Percentiles rank a stretch among this genome's conserved stretches.
Conservation (phyloP, 352 stramenopile genomes). For the Aphanomyces astaci region DNA sequence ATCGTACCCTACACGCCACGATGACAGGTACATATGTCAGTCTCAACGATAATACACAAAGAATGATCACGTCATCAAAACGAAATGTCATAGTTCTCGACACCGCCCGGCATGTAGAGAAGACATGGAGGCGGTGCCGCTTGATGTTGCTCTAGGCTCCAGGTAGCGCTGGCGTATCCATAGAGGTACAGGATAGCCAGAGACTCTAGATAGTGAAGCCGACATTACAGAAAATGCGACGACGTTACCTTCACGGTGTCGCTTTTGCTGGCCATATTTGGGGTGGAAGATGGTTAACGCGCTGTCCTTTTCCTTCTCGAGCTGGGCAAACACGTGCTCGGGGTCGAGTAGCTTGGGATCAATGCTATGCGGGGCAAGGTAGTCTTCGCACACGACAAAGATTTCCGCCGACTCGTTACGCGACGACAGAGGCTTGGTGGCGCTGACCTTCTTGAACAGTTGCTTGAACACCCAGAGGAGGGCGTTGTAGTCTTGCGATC, state of each 20-base stretch:
- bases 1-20: constrained; percentile 85
- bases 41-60: too few species aligned
- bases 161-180: constrained; percentile 81
- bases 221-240: constrained; percentile 25
- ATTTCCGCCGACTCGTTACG: constrained; percentile 99
- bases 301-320: constrained; percentile 75
- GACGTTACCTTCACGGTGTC: constrained; percentile 87
- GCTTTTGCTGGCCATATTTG: constrained; percentile 93
- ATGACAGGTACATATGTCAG: too few species aligned
- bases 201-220: constrained; percentile 87
- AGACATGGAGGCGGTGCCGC: constrained; percentile 23
- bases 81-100: constrained; percentile 23
- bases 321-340: constrained; percentile 96
- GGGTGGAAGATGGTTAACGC: constrained; percentile 97
- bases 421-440: constrained; percentile 97
- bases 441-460: constrained; percentile 96
- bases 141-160: constrained; percentile 88
- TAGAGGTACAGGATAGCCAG: constrained; percentile 59
- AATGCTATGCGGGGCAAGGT: constrained; percentile 94
- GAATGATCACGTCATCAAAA: background rate
- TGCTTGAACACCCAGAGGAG: constrained; percentile 99
- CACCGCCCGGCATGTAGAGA: constrained; percentile 3
- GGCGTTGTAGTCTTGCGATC: constrained; percentile 97
- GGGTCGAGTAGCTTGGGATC: constrained; percentile 96
- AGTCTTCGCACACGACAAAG: constrained; percentile 97